Evolutionary conservation across 345 rosid genomes (phyloP).

Genomic region (Physaria fendleri): DNA sequence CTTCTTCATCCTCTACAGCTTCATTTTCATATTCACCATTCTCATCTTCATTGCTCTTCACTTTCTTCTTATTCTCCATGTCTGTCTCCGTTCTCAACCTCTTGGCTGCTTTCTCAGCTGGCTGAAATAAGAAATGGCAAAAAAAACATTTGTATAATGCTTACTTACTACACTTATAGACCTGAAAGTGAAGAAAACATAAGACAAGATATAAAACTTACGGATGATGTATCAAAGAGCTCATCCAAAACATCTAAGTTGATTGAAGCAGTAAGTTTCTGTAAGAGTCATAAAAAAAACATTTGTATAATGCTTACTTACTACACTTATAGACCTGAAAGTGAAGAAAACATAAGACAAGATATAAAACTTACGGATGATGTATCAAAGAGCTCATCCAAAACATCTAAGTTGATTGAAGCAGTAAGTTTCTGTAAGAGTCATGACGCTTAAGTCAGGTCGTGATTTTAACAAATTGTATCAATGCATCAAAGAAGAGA

Average conservation of each 20-base stretch:
- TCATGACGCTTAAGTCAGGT: not conserved
- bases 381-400: constrained; percentile 62
- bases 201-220: constrained; percentile 28
- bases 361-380: constrained; percentile 40
- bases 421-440: constrained; percentile 59
- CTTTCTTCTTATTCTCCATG: constrained; percentile 1
- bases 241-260: constrained; percentile 60
- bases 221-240: constrained; percentile 61
- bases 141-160: not conserved
- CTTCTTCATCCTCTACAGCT: constrained; percentile 9
- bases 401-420: constrained; percentile 57
- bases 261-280: constrained; percentile 65
- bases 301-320: not conserved
- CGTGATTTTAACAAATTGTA: too few relatives aligned
- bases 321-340: not conserved
- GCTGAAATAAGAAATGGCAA: constrained; percentile 18
- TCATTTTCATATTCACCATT: constrained; percentile 13
- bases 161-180: not conserved
- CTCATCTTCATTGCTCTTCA: not conserved
- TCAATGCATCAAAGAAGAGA: not conserved
- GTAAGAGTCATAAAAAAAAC: constrained; percentile 26
- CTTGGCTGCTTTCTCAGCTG: constrained; percentile 9
- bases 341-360: not conserved
- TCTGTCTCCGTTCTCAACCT: constrained; percentile 2
- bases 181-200: not conserved